Evolutionary conservation across 2,329 filamentous ascomycete species (phyloP), one percentile per base, ranked within the genome.

Genomic region (Talaromyces islandicus): DNA sequence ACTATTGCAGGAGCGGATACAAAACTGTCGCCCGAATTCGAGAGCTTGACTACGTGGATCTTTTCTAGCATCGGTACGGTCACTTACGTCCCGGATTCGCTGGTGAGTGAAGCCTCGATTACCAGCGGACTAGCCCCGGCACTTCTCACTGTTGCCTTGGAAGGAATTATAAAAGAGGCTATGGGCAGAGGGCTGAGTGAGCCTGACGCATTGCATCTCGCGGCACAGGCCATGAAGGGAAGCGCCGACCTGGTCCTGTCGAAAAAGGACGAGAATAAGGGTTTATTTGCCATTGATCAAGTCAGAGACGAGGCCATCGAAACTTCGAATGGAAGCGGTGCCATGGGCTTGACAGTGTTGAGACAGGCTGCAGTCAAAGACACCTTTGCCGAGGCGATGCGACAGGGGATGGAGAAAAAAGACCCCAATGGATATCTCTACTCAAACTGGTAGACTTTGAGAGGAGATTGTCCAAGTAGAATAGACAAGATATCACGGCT

Each of bases 1-100:
- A 61, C 59, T 0, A 41, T 55, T 43, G 59, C 59, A 17, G 55
- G 55, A 1, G 59, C 59, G 7, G 59, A 58, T 46, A 58, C 56
- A 35, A 55, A 25, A 3, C 56, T 58, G 3, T 52, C 55, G 25
- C 29, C 59, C 2, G 59, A 61, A 52, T 51, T 58, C 2, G 50
- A 56, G 43, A 58, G 24, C 38, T 35, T 61, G 55, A 55, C 59
- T 14, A 61, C 59, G 7, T 61, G 59, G 59, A 61, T 61, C 14
- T 61, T 61, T 24, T 61, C 59, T 6, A 61, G 59, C 38, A 61
- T 61, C 24, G 59, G 59, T 1, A 61, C 55, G 14, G 59, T 61
- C 7, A 61, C 59, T 1, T 61, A 54, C 17, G 51, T 51, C 21
- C 55, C 59, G 0, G 59, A 58, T 51, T 35, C 55, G 10, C n/a